These are phyloP conservation scores for Paradendryphiella salina DNA, from an alignment of 2,329 filamentous ascomycete species.

Conservation along the genomic window DNA sequence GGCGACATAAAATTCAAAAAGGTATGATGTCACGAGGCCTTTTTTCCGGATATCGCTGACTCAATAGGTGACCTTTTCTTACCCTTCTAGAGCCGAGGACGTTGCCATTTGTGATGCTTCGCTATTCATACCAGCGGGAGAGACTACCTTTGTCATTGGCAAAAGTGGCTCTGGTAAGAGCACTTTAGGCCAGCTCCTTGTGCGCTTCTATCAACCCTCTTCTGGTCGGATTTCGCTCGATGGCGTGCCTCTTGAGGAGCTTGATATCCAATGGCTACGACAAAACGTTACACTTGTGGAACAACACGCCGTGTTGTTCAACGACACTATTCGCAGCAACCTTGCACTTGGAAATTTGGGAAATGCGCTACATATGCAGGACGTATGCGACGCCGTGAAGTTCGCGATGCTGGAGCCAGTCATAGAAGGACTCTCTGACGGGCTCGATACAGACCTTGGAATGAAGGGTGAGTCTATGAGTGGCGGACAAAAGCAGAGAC, in stretches of 20 bases:
- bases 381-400: slow-evolving; percentile 65
- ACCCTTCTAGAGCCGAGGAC: slow-evolving; percentile 69
- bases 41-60: slow-evolving; percentile 6
- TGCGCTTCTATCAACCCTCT: slow-evolving; percentile 72
- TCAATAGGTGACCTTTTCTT: slow-evolving; percentile 74
- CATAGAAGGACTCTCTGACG: slow-evolving; percentile 67
- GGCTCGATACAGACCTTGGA: slow-evolving; percentile 73
- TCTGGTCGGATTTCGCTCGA: slow-evolving; percentile 72
- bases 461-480: slow-evolving; percentile 71
- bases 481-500: slow-evolving; percentile 80
- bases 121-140: slow-evolving; percentile 71
- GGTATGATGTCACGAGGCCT: slow-evolving; percentile 54
- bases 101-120: slow-evolving; percentile 63
- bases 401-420: slow-evolving; percentile 71
- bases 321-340: slow-evolving; percentile 77
- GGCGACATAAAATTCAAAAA: slow-evolving; percentile 72
- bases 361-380: slow-evolving; percentile 53
- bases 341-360: slow-evolving; percentile 70
- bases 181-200: slow-evolving; percentile 77
- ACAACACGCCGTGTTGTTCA: slow-evolving; percentile 79
- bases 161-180: slow-evolving; percentile 91
- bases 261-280: slow-evolving; percentile 74
- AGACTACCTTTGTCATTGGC: slow-evolving; percentile 80
- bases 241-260: slow-evolving; percentile 59
- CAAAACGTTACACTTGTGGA: slow-evolving; percentile 79